Evolutionary conservation across 306 rosid genomes (phyloP).

Genomic region (Gynostemma pentaphyllum): DNA sequence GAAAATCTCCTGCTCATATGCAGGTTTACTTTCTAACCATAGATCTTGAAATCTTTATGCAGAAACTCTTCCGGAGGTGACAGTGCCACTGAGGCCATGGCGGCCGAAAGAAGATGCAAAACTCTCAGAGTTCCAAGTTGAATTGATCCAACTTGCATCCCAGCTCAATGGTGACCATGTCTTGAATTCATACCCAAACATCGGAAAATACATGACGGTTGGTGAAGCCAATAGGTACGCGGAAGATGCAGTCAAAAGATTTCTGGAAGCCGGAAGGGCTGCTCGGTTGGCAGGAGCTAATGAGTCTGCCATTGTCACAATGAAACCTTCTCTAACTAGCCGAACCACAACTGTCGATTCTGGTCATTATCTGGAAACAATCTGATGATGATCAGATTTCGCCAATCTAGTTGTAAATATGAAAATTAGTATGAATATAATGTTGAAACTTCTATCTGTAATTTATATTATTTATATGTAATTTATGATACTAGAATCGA

Average conservation of each 20-base stretch:
- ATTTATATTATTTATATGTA: not conserved
- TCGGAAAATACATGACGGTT: constrained; percentile 65
- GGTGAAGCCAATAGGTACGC: constrained; percentile 74
- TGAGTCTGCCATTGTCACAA: constrained; percentile 68
- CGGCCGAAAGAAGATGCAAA: constrained; percentile 58
- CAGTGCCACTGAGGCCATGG: constrained; percentile 42
- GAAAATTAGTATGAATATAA: not conserved
- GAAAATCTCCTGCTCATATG: not conserved
- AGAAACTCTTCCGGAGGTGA: constrained; percentile 77
- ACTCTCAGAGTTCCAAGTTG: constrained; percentile 85
- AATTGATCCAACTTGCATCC: constrained; percentile 86
- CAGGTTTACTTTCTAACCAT: not conserved
- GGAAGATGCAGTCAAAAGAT: constrained; percentile 88
- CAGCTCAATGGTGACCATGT: constrained; percentile 86
- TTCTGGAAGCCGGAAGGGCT: constrained; percentile 73
- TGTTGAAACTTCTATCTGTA: not conserved
- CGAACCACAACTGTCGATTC: constrained; percentile 27
- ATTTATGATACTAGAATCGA: not conserved
- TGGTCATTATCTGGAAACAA: constrained; percentile 14
- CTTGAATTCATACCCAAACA: constrained; percentile 62
- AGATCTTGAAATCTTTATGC: constrained; percentile 1
- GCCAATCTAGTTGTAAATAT: not conserved
- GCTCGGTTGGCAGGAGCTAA: constrained; percentile 86
- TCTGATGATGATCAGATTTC: constrained; percentile 23
- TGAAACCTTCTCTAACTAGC: constrained; percentile 91